Percentiles rank a stretch among this genome's conserved stretches.
phyloP scores from a whole-genome alignment of 768 basidiomycete genomes.

The Mycena venus region DNA sequence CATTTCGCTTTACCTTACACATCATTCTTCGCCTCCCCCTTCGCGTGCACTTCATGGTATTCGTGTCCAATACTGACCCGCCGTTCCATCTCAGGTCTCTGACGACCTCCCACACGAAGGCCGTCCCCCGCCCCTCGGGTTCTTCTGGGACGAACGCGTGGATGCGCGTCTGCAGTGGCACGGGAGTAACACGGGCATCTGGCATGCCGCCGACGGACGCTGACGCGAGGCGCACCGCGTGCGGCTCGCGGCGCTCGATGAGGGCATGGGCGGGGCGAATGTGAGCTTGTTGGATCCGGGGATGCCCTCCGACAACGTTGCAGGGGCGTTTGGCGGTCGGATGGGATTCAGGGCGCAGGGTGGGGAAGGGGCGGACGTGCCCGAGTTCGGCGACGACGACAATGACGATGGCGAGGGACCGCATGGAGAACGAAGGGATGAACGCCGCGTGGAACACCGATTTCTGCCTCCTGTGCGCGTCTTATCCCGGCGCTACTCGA shows the following conservation, averaged over 20 bases:
- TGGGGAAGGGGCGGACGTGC: not conserved
- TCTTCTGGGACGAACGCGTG: slow-evolving; percentile 71
- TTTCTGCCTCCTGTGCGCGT: slow-evolving; percentile 41
- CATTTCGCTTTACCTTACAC: too few relatives aligned
- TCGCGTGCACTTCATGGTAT: not conserved
- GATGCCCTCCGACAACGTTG: slow-evolving; percentile 28
- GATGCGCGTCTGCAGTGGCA: slow-evolving; percentile 77
- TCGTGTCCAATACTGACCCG: not conserved
- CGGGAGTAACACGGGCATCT: slow-evolving; percentile 79
- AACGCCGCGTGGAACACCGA: slow-evolving; percentile 30
- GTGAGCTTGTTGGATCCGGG: slow-evolving; percentile 46
- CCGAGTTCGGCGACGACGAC: not conserved
- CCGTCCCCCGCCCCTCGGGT: slow-evolving; percentile 28
- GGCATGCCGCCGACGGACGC: slow-evolving; percentile 49
- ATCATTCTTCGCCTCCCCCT: not conserved
- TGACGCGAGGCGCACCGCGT: slow-evolving; percentile 64
- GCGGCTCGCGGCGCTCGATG: slow-evolving; percentile 55
- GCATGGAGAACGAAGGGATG: too few relatives aligned
- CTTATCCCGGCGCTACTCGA: slow-evolving; percentile 67
- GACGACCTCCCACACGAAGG: slow-evolving; percentile 35
- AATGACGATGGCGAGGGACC: not conserved
- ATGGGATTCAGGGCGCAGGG: not conserved
- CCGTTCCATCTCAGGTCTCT: not conserved
- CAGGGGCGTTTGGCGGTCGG: not conserved
- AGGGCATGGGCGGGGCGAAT: slow-evolving; percentile 40